Evolutionary conservation across 495 filamentous ascomycete species (phyloP), one percentile per base, ranked within the genome.

Genomic region (Hyaloscypha hepaticicola): DNA sequence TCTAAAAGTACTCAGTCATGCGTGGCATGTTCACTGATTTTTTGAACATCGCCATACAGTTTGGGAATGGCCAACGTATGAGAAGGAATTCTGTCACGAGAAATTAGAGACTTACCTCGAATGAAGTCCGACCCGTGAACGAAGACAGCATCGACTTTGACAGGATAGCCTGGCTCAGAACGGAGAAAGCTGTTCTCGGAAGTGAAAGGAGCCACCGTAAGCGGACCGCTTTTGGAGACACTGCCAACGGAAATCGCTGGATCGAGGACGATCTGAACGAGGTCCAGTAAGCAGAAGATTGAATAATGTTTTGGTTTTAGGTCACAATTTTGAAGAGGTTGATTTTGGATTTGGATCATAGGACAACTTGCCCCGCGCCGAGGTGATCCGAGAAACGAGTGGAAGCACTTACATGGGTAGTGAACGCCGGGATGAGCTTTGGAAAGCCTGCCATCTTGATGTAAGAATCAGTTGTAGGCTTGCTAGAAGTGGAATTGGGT

Each of bases 131-230:
- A 53, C 11, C 50, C 50, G 16, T 53, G 78, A 26, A 76, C 72
- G 59, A 84, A 80, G 22, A 76, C 70, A n/a, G 79, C 79, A 64
- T 84, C 78, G 25, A 86, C 63, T 58, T 67, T 49, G 69, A 78
- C 67, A 4, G 73, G 67, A 68, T 77, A 77, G 38, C 27, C 60
- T 11, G 67, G 66, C 53, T 75, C 72, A 3, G 75, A 77, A 12
- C 50, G 51, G 21, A 77, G 57, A 67, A 50, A 73, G 64, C 72
- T 70, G 21, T 61, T 56, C 26, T 68, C 64, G 4, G 73, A 64
- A 24, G 69, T 55, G 69, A 80, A 69, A 25, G 69, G 58, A 3
- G 72, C 76, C 58, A 77, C 66, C 24, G 67, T 38, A 41, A 79
- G 69, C 28, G 63, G 59, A 24, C 69, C 66, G 63, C 72, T 69